Percentiles rank a stretch among this genome's conserved stretches.
These are phyloP conservation scores for Penicillium odoratum DNA, from an alignment of 495 filamentous ascomycete genomes.

Conservation along the genomic window DNA sequence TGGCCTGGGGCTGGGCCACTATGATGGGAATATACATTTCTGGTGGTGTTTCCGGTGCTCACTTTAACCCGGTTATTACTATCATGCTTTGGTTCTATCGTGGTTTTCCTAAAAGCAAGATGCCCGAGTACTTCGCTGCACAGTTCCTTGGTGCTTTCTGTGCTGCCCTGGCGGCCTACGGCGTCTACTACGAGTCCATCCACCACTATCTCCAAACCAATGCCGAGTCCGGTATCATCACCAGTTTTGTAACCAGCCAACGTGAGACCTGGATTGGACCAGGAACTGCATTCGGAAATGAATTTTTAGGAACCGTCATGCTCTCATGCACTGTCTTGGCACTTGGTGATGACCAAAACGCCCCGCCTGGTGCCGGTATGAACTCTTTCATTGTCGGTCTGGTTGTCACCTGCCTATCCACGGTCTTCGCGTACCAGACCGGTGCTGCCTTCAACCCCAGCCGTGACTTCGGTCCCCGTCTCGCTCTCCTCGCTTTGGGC, in stretches of 20 bases:
- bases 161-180: constrained; percentile 47
- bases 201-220: constrained; percentile 33
- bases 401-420: constrained; percentile 41
- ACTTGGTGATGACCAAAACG: constrained; percentile 55
- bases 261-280: constrained; percentile 45
- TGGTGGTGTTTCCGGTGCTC: constrained; percentile 56
- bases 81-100: constrained; percentile 52
- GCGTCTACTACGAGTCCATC: constrained; percentile 52
- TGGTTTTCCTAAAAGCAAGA: constrained; percentile 48
- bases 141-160: constrained; percentile 49
- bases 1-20: constrained; percentile 56
- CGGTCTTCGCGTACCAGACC: constrained; percentile 49
- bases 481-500: constrained; percentile 42
- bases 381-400: constrained; percentile 49
- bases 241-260: constrained; percentile 39
- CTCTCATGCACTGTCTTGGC: constrained; percentile 50
- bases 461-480: constrained; percentile 52
- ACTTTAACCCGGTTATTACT: constrained; percentile 54
- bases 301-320: constrained; percentile 49
- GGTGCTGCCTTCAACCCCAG: constrained; percentile 52
- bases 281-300: constrained; percentile 51
- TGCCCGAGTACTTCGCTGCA: constrained; percentile 48
- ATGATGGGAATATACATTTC: constrained; percentile 61
- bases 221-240: constrained; percentile 39
- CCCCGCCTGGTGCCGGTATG: constrained; percentile 56